Conservation (phyloP, 2,329 filamentous ascomycete genomes). For the Colletotrichum musae region DNA sequence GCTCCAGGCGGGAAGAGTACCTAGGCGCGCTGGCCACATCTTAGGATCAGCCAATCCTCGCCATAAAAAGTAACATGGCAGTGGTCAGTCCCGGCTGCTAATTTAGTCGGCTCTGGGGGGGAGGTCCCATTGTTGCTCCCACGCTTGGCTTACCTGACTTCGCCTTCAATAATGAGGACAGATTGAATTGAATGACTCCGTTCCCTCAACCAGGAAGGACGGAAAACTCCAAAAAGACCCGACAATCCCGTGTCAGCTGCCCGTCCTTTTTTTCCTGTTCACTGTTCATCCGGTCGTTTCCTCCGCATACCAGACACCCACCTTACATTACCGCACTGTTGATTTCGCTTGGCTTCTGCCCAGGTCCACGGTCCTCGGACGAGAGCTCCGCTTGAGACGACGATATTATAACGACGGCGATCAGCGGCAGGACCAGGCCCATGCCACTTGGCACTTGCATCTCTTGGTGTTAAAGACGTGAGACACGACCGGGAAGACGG, state of each 20-base stretch:
- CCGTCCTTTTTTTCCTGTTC: neutral
- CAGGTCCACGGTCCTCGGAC: neutral
- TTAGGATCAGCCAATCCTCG: constrained; percentile 39
- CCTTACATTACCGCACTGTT: neutral
- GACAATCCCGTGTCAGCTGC: constrained; percentile 17
- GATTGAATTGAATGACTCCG: constrained; percentile 22
- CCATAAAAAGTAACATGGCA: constrained; percentile 37
- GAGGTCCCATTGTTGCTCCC: constrained; percentile 17
- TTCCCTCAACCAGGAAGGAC: constrained; percentile 3
- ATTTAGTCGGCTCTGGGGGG: constrained; percentile 33
- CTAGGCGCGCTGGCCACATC: constrained; percentile 15
- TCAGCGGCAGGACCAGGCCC: constrained; percentile 7
- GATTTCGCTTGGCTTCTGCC: constrained; percentile 9
- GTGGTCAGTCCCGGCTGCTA: constrained; percentile 7
- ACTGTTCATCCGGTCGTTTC: neutral
- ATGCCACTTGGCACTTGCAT: constrained; percentile 8
- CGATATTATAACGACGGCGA: neutral
- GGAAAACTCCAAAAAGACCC: constrained; percentile 29
- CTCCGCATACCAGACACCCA: neutral
- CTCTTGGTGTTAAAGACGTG: constrained; percentile 13
- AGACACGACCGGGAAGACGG: constrained; percentile 26
- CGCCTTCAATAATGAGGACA: constrained; percentile 2
- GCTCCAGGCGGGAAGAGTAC: constrained; percentile 6
- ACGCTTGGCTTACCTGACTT: constrained; percentile 14
- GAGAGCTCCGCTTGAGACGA: constrained; percentile 13